These are phyloP conservation scores for Phyllosticta citrichinensis DNA, from an alignment of 2,329 filamentous ascomycete genomes.

Conservation along the genomic window DNA sequence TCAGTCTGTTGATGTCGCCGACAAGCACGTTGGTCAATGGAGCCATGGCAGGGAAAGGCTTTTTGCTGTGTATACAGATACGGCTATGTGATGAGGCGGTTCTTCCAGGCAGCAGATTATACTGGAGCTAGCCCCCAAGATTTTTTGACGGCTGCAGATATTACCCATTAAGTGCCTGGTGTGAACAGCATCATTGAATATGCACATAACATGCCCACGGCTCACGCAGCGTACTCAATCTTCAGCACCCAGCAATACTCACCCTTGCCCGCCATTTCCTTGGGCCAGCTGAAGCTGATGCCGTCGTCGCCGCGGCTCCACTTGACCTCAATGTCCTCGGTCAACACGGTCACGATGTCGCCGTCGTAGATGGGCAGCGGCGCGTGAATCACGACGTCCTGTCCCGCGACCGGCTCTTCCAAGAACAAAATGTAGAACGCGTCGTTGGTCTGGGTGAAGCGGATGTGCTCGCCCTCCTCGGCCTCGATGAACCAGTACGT, in stretches of 20 bases:
- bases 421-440: slow-evolving; percentile 45
- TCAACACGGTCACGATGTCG: slow-evolving; percentile 38
- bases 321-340: slow-evolving; percentile 15
- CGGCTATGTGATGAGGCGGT: not conserved
- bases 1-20: no score
- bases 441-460: slow-evolving; percentile 43
- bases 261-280: slow-evolving; percentile 14
- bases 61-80: not conserved
- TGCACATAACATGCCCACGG: not conserved
- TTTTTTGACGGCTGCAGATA: not conserved
- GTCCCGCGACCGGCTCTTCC: slow-evolving; percentile 24
- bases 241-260: slow-evolving; percentile 15
- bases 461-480: slow-evolving; percentile 30
- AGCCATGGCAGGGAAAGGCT: no score
- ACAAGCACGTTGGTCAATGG: no score
- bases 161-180: not conserved
- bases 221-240: slow-evolving; percentile 11
- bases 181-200: not conserved
- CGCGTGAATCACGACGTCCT: slow-evolving; percentile 28
- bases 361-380: slow-evolving; percentile 39
- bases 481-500: slow-evolving; percentile 44
- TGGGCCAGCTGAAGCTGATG: slow-evolving; percentile 17
- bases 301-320: slow-evolving; percentile 14
- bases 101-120: not conserved
- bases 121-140: not conserved